phyloP scores from a whole-genome alignment of 306 rosid species.

The Mimosa bimucronata region DNA sequence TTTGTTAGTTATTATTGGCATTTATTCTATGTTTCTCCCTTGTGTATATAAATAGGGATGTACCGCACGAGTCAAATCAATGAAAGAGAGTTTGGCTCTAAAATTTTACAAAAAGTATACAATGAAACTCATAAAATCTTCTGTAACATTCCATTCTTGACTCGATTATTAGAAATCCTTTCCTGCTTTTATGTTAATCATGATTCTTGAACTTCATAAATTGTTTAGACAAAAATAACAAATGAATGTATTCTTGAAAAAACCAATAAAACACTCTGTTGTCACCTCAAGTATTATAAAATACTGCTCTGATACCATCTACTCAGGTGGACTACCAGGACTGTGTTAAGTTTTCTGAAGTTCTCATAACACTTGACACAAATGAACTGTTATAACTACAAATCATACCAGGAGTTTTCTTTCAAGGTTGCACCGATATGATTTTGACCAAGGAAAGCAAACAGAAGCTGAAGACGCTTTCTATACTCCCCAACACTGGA shows the following conservation, averaged over 20 bases:
- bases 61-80: no score
- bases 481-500: conserved; percentile 90
- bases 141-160: background rate
- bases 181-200: background rate
- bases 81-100: no score
- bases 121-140: background rate
- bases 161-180: background rate
- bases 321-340: background rate
- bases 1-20: no score
- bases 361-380: background rate
- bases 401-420: conserved; percentile 54
- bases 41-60: no score
- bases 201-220: background rate
- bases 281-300: background rate
- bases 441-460: conserved; percentile 86
- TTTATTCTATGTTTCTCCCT: no score
- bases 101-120: background rate
- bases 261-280: background rate
- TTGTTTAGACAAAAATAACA: background rate
- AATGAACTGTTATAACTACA: conserved; percentile 20
- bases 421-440: conserved; percentile 48
- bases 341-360: background rate
- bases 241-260: background rate
- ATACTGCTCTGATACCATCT: background rate
- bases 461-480: conserved; percentile 89